Conservation (phyloP, 1,284 basidiomycete species). For the Leccinum variabile region DNA sequence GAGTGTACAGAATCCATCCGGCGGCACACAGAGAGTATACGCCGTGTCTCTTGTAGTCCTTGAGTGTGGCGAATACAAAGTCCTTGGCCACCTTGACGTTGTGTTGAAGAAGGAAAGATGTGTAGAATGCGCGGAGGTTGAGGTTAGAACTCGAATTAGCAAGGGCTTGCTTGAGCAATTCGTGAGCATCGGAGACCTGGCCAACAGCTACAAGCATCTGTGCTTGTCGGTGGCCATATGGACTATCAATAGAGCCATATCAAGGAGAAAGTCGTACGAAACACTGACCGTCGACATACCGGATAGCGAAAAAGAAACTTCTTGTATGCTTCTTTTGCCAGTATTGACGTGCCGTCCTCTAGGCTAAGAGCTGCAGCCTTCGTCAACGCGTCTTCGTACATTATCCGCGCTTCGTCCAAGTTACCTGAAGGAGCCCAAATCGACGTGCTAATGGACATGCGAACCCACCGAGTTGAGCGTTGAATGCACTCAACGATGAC, state of each 20-base stretch:
- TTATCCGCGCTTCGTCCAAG: constrained; percentile 50
- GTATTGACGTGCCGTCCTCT: constrained; percentile 66
- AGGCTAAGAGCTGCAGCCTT: constrained; percentile 49
- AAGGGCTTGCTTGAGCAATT: constrained; percentile 84
- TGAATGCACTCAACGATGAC: constrained; percentile 39
- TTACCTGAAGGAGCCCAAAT: constrained; percentile 73
- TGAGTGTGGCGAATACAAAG: constrained; percentile 83
- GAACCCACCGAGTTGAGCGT: no score
- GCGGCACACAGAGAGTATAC: constrained; percentile 89
- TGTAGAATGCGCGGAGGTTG: constrained; percentile 85
- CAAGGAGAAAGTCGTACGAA: not conserved
- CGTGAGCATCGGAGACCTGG: constrained; percentile 78
- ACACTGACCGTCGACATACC: constrained; percentile 85
- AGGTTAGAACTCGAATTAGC: constrained; percentile 68
- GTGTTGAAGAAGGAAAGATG: constrained; percentile 82
- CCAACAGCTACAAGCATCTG: constrained; percentile 71
- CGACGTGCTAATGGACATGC: no score
- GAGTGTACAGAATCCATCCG: constrained; percentile 81
- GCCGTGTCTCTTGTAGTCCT: constrained; percentile 82
- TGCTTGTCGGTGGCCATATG: constrained; percentile 79
- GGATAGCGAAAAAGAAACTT: constrained; percentile 84
- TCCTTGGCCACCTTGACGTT: constrained; percentile 76
- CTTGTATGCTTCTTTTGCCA: constrained; percentile 84
- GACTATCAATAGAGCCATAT: constrained; percentile 2
- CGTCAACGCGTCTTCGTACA: constrained; percentile 72